These are phyloP conservation scores for Aspergillus viridinutans DNA, from an alignment of 2,329 filamentous ascomycete genomes.

Conservation along the genomic window DNA sequence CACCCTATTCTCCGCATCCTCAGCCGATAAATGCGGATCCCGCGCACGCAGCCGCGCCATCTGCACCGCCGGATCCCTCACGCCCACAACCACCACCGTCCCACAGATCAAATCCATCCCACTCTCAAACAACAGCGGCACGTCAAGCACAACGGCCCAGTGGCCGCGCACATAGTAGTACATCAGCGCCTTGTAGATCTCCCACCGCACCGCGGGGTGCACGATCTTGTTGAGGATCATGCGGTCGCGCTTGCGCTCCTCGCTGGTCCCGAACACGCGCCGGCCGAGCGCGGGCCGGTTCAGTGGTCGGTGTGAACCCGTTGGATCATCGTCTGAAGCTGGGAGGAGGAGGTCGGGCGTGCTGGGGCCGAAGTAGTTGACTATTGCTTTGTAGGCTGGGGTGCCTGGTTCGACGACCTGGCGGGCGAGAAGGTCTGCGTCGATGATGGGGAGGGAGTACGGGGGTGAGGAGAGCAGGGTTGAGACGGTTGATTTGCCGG, in stretches of 20 bases:
- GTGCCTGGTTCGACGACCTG: constrained; percentile 93
- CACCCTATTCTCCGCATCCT: constrained; percentile 85
- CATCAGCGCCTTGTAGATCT: constrained; percentile 74
- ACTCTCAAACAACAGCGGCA: constrained; percentile 87
- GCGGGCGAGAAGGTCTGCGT: constrained; percentile 88
- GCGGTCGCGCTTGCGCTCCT: constrained; percentile 67
- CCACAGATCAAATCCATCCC: constrained; percentile 82
- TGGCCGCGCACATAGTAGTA: constrained; percentile 67
- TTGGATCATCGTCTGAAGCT: constrained; percentile 37
- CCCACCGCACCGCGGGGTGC: constrained; percentile 80
- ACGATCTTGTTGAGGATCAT: constrained; percentile 82
- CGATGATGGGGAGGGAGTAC: constrained; percentile 84
- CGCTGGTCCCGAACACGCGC: constrained; percentile 77
- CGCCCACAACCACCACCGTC: constrained; percentile 79
- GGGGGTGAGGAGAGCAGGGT: constrained; percentile 72
- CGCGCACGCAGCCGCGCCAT: constrained; percentile 71
- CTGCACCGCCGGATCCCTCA: constrained; percentile 74
- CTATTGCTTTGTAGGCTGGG: constrained; percentile 73
- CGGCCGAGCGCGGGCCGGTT: constrained; percentile 82
- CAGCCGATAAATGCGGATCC: constrained; percentile 72
- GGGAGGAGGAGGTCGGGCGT: constrained; percentile 82
- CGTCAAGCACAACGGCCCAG: constrained; percentile 89
- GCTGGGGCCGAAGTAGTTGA: constrained; percentile 72
- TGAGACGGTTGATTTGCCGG: constrained; percentile 95
- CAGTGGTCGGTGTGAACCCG: constrained; percentile 50